Base-by-base conservation (phyloP, 495 filamentous ascomycete species). In the Astrocystis sublimbata region DNA sequence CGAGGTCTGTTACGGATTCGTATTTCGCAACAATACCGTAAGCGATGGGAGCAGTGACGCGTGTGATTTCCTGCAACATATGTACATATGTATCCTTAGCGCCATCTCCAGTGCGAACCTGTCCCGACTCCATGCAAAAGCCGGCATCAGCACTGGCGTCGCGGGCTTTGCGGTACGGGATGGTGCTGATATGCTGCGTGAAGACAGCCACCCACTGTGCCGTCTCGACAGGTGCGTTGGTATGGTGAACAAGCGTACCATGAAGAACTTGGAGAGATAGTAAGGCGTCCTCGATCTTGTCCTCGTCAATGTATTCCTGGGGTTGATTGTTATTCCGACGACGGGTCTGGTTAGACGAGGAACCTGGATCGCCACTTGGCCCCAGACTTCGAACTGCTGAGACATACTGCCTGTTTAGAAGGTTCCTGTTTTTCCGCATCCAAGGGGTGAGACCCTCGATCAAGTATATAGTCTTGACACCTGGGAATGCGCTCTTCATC, bases 61-160 rank as follows among this genome's bases (percentile, higher is more conserved):
- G 85, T 28, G 82, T 77, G 23, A 93, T 82, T 74, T 92, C 87
- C 72, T 92, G 88, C 43, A 96, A 78, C 90, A 93, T 91, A 64
- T 86, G 87, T 43, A 85, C 74, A 62, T 87, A 94, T 0, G 86
- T 92, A 65, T 94, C 91, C 19, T 75, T 66, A 17, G 83, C 77
- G 51, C 85, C 84, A 19, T 87, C 83, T 43, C 90, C 92, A 0
- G 87, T 82, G 51, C 87, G 88, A 35, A 94, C 90, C 70, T 94
- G 92, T 0, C 92, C 92, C 0, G 77, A 75, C 40, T 92, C 91
- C 86, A 93, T 92, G 74, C 91, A 93, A 76, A 94, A 94, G 3
- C 85, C 82, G 6, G 88, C 85, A 58, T 76, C 69, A 57, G 73
- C 69, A 46, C 72, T 68, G 33, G 74, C 73, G 45, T 76, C 75